Evolutionary conservation across 1,139 yeast species (phyloP).

Genomic region (Pichia sp.): DNA sequence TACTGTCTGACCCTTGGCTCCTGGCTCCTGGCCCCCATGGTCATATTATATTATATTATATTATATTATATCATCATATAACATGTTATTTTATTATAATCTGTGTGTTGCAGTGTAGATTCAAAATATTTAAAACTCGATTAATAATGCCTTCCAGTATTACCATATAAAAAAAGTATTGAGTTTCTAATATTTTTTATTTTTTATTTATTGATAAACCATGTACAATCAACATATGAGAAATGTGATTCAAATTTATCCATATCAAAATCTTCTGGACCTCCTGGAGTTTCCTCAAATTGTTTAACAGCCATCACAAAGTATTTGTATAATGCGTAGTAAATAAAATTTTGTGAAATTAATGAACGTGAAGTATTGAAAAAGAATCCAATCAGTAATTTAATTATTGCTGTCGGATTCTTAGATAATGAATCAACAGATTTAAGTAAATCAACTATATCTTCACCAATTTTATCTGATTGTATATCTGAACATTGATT

Average conservation of each 20-base stretch:
- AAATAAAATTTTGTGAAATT: constrained; percentile 24
- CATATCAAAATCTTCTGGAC: constrained; percentile 17
- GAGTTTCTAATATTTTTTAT: no score
- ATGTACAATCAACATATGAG: constrained; percentile 22
- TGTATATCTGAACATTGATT: constrained; percentile 5
- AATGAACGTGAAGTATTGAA: constrained; percentile 25
- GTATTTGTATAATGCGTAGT: constrained; percentile 25
- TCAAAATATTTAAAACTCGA: no score
- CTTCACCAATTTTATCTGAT: not conserved
- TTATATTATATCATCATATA: no score
- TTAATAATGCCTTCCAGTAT: no score
- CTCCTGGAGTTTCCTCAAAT: constrained; percentile 16
- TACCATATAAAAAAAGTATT: no score
- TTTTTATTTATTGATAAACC: constrained; percentile 18
- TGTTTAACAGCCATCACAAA: constrained; percentile 21
- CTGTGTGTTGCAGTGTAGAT: no score
- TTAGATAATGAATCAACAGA: constrained; percentile 8
- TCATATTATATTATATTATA: no score
- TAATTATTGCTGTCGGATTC: constrained; percentile 18
- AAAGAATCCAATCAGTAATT: constrained; percentile 24
- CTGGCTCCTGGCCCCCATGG: no score
- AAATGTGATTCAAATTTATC: constrained; percentile 15
- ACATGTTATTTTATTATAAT: no score
- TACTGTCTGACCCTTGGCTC: no score
- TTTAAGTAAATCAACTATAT: constrained; percentile 2